Evolutionary conservation across 23 red algal genomes (phyloP).

Genomic region (Gracilaria caudata): DNA sequence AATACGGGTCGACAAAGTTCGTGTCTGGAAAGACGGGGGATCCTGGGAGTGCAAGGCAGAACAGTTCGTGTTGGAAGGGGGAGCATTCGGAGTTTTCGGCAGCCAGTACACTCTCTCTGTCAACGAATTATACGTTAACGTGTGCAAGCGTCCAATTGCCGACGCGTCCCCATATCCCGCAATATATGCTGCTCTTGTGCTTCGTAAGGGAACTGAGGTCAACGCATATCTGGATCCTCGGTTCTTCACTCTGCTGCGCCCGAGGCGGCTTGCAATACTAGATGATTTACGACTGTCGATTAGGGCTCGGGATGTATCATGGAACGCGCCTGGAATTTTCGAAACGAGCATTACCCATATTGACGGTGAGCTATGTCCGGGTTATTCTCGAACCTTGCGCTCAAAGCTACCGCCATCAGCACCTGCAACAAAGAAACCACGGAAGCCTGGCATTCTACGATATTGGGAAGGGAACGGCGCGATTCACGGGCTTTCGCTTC

Average conservation of each 20-base stretch:
- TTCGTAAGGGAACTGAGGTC: slow-evolving; percentile 57
- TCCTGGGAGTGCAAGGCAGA: slow-evolving; percentile 63
- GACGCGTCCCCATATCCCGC: slow-evolving; percentile 33
- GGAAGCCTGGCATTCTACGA: slow-evolving; percentile 43
- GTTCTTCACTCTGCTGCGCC: slow-evolving; percentile 58
- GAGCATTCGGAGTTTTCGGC: slow-evolving; percentile 60
- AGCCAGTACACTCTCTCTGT: slow-evolving; percentile 62
- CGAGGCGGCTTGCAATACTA: slow-evolving; percentile 44
- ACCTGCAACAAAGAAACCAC: slow-evolving; percentile 48
- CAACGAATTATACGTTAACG: slow-evolving; percentile 51
- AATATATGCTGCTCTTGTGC: slow-evolving; percentile 32
- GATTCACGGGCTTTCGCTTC: slow-evolving; percentile 47
- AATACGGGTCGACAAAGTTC: slow-evolving; percentile 59
- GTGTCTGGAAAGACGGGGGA: slow-evolving; percentile 60
- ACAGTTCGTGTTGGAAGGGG: slow-evolving; percentile 49
- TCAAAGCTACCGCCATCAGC: slow-evolving; percentile 57
- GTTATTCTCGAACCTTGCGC: slow-evolving; percentile 50
- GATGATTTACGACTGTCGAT: slow-evolving; percentile 56
- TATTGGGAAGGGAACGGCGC: slow-evolving; percentile 67
- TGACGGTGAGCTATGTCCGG: slow-evolving; percentile 55
- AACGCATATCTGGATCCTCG: slow-evolving; percentile 50
- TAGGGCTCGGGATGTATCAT: slow-evolving; percentile 38
- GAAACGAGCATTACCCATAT: slow-evolving; percentile 24
- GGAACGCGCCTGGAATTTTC: slow-evolving; percentile 28
- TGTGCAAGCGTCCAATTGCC: slow-evolving; percentile 22